phyloP scores from a whole-genome alignment of 768 basidiomycete species.

The Podaxis sp. region DNA sequence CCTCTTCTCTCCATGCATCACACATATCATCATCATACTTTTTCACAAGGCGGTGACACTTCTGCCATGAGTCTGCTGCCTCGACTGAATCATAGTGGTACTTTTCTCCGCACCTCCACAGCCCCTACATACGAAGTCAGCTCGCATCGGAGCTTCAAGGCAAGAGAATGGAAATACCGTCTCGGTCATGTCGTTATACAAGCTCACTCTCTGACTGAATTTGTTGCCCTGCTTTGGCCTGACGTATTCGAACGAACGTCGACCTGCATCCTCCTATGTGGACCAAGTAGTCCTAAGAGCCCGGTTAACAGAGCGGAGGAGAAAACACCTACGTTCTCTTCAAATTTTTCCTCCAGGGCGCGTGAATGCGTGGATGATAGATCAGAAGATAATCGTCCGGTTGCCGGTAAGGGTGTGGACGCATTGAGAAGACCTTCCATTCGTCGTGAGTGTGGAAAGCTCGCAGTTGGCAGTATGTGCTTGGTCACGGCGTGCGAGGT shows the following conservation, averaged over 20 bases:
- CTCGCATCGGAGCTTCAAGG: background rate
- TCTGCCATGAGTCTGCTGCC: conserved; percentile 22
- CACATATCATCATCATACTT: conserved; percentile 26
- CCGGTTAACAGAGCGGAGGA: no score
- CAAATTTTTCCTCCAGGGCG: background rate
- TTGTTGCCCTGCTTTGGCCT: background rate
- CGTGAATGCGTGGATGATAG: background rate
- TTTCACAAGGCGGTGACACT: conserved; percentile 18
- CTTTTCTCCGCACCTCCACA: conserved; percentile 18
- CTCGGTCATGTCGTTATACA: background rate
- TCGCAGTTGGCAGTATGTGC: no score
- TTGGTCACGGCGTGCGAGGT: no score
- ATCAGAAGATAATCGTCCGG: background rate
- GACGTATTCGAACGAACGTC: background rate
- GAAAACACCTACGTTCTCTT: background rate
- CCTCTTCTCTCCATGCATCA: conserved; percentile 25
- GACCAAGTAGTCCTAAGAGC: background rate
- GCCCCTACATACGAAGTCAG: background rate
- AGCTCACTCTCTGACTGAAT: background rate
- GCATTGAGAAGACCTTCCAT: background rate
- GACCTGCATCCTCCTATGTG: background rate
- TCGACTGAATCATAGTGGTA: conserved; percentile 16
- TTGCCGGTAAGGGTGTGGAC: background rate
- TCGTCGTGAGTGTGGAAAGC: background rate
- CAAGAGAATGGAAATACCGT: background rate